These are phyloP conservation scores for Oryza australiensis DNA, from an alignment of 176 grass and related monocot genomes.

Conservation along the genomic window DNA sequence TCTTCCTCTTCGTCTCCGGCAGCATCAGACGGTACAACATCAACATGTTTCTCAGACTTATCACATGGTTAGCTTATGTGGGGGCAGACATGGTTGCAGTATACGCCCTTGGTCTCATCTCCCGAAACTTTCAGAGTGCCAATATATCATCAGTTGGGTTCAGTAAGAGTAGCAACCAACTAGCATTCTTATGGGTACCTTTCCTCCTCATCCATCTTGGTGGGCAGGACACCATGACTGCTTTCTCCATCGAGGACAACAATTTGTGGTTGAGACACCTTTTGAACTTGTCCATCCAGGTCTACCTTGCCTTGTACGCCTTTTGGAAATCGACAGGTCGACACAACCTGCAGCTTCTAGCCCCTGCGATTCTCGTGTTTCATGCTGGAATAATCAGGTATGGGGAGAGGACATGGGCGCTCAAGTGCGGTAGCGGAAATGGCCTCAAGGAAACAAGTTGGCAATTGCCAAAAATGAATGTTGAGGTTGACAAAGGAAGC, in stretches of 20 bases:
- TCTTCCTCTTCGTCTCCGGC: conserved; percentile 6
- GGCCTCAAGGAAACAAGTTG: conserved; percentile 5
- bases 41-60: conserved; percentile 1
- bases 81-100: conserved; percentile 13
- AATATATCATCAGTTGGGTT: not conserved
- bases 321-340: conserved; percentile 4
- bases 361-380: not conserved
- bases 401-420: conserved; percentile 24
- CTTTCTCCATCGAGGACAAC: conserved; percentile 15
- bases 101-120: conserved; percentile 5
- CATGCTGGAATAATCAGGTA: conserved; percentile 6
- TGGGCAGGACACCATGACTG: conserved; percentile 23
- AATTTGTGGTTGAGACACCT: conserved; percentile 20
- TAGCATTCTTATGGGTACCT: conserved; percentile 12
- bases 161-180: not conserved
- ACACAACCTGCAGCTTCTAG: not conserved
- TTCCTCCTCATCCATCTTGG: conserved; percentile 18
- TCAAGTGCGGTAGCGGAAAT: not conserved
- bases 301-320: not conserved
- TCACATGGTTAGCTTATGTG: conserved; percentile 2
- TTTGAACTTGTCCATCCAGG: conserved; percentile 9
- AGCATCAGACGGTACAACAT: conserved; percentile 10
- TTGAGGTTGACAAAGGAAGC: not conserved
- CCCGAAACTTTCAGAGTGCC: not conserved
- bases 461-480: not conserved